phyloP scores from a whole-genome alignment of 805 yeast genomes.

The Yarrowia bubula region DNA sequence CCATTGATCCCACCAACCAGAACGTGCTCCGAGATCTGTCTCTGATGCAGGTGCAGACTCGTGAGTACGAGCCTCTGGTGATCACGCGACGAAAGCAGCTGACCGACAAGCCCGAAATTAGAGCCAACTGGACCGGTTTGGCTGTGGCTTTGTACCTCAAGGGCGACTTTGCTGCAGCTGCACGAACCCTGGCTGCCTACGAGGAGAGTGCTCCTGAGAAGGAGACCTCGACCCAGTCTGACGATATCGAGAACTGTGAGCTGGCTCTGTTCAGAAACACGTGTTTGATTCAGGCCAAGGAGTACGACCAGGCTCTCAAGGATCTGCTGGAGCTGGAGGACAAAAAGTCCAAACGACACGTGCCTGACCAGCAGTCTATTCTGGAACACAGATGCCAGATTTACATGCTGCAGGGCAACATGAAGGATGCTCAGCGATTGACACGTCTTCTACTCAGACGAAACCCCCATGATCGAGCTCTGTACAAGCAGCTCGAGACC shows the following conservation, averaged over 20 bases:
- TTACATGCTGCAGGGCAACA: slow-evolving; percentile 54
- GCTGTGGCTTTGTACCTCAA: slow-evolving; percentile 83
- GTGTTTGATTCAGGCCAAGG: slow-evolving; percentile 55
- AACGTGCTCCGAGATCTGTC: slow-evolving; percentile 82
- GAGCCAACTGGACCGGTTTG: slow-evolving; percentile 80
- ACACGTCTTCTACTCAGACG: slow-evolving; percentile 72
- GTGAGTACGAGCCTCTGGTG: slow-evolving; percentile 43
- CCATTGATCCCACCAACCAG: slow-evolving; percentile 73
- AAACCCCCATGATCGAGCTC: slow-evolving; percentile 75
- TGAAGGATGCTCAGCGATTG: slow-evolving; percentile 62
- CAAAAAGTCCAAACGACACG: slow-evolving; percentile 55
- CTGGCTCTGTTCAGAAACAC: slow-evolving; percentile 69
- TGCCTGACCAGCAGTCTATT: slow-evolving; percentile 53
- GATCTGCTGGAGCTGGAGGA: slow-evolving; percentile 9
- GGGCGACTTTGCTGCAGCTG: slow-evolving; percentile 65
- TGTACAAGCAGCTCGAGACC: slow-evolving; percentile 65
- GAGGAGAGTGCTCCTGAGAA: slow-evolving; percentile 67
- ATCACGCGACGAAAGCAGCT: slow-evolving; percentile 22
- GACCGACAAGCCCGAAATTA: slow-evolving; percentile 23
- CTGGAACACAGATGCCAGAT: slow-evolving; percentile 67
- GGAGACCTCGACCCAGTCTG: slow-evolving; percentile 51
- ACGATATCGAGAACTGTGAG: slow-evolving; percentile 77
- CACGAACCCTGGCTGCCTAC: slow-evolving; percentile 67
- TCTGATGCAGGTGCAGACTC: slow-evolving; percentile 70
- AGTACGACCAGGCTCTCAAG: slow-evolving; percentile 2